Percentiles rank a stretch among this genome's conserved stretches.
Evolutionary conservation across 169 alveolate genomes (phyloP).

Genomic region (Plasmodium gonderi): DNA sequence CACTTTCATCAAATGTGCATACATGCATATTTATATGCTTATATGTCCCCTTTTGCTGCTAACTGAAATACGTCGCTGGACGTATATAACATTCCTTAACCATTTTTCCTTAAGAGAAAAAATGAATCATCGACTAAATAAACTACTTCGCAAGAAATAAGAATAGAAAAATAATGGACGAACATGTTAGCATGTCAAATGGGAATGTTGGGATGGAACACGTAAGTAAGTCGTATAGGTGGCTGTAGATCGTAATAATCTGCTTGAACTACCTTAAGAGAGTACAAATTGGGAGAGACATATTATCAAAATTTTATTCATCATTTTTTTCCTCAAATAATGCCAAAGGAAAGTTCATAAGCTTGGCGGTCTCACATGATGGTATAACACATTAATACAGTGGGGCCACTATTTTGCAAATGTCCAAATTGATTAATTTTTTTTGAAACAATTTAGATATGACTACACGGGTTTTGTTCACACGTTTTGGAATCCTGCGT

Average conservation of each 20-base stretch:
- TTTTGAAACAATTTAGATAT: neutral
- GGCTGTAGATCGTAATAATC: too few species aligned
- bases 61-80: neutral
- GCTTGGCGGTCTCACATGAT: neutral
- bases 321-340: too few species aligned
- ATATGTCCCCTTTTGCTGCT: neutral
- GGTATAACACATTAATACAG: neutral
- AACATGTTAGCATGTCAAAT: too few species aligned
- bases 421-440: neutral
- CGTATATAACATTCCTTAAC: too few species aligned
- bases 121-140: neutral
- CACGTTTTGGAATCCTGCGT: neutral
- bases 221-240: too few species aligned
- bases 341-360: too few species aligned
- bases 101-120: neutral
- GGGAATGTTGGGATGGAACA: too few species aligned
- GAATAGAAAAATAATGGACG: too few species aligned
- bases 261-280: too few species aligned
- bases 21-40: neutral
- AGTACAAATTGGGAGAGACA: too few species aligned
- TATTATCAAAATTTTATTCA: too few species aligned
- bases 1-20: neutral
- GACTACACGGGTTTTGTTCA: neutral
- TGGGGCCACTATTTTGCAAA: neutral
- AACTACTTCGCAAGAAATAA: too few species aligned